Base-by-base conservation (phyloP, 805 yeast genomes). In the Torulaspora gathmanii region DNA sequence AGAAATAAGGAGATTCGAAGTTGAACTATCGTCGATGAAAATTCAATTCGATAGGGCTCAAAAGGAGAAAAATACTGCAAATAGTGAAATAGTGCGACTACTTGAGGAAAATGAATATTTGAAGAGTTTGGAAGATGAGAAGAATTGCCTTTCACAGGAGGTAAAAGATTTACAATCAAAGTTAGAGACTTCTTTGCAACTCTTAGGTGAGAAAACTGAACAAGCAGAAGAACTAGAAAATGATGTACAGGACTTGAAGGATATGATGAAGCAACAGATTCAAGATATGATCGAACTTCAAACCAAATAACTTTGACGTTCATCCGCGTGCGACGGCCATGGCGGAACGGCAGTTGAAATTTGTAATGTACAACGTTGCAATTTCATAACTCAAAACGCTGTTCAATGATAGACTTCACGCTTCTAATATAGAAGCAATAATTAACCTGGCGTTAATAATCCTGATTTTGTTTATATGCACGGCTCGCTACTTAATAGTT, bases 181-280 rank as follows among this genome's bases (percentile, higher is more conserved):
- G 42, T 72, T 74, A 44, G 77, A 83, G 5, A 75, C 86, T 39
- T 66, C 89, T 37, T 49, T 63, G n/a, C 85, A 80, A 54, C 60
- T 86, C 46, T 71, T 91, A 12, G 96, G 96, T 5, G 96, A 90
- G 60, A 89, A 89, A 61, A 75, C 87, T 5, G 99, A 95, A 61
- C 74, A 72, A 50, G 91, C 86, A 4, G 85, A 81, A 45, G 99
- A 93, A 64, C 72, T 93, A 37, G 76, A 74, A 52, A 95, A 95
- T 6, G 99, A 93, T 59, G 91, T 93, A 13, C 75, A 72, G 4
- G 99, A 93, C 65, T 72, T 91, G 65, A 93, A 93, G 65, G 95
- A 86, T 37, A 71, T 93, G 70, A 76, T 88, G 63, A 74, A 79
- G 49, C 77, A 77, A 50, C 99, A 91, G 65, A 90, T 91, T 35